Conservation (phyloP, 306 rosid genomes). For the Cyclanthera cordifolia region DNA sequence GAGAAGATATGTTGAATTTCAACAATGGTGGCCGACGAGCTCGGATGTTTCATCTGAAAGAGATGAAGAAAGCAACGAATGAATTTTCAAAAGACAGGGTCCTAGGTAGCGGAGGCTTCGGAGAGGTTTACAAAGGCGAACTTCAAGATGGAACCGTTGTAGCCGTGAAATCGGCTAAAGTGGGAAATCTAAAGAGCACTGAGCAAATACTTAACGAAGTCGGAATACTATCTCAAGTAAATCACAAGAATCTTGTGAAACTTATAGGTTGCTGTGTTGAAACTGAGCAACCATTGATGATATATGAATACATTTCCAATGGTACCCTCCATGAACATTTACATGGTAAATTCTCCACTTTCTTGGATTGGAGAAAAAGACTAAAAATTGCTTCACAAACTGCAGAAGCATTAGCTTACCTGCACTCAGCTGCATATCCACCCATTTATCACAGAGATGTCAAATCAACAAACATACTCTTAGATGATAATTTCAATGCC, state of each 20-base stretch:
- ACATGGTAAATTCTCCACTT: conserved; percentile 49
- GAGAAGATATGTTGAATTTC: conserved; percentile 44
- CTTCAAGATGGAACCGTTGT: conserved; percentile 60
- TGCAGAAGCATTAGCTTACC: conserved; percentile 75
- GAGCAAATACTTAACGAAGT: conserved; percentile 84
- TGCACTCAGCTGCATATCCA: conserved; percentile 73
- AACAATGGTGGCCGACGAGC: conserved; percentile 42
- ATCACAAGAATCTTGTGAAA: conserved; percentile 73
- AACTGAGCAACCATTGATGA: conserved; percentile 76
- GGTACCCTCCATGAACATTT: conserved; percentile 88
- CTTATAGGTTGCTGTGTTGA: conserved; percentile 86
- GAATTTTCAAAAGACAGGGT: conserved; percentile 46
- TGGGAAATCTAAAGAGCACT: conserved; percentile 80
- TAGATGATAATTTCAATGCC: conserved; percentile 52
- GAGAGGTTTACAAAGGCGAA: conserved; percentile 87
- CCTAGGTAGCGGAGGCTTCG: conserved; percentile 82
- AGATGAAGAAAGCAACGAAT: conserved; percentile 70
- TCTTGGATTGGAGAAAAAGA: conserved; percentile 79
- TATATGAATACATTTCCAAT: conserved; percentile 79
- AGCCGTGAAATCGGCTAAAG: conserved; percentile 82
- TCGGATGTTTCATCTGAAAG: conserved; percentile 60
- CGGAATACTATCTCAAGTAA: conserved; percentile 84
- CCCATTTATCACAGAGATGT: conserved; percentile 95
- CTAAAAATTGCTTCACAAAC: conserved; percentile 72
- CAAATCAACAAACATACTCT: conserved; percentile 80